These are phyloP conservation scores for Rhodomyrtus tomentosa DNA, from an alignment of 345 rosid genomes.

Conservation along the genomic window DNA sequence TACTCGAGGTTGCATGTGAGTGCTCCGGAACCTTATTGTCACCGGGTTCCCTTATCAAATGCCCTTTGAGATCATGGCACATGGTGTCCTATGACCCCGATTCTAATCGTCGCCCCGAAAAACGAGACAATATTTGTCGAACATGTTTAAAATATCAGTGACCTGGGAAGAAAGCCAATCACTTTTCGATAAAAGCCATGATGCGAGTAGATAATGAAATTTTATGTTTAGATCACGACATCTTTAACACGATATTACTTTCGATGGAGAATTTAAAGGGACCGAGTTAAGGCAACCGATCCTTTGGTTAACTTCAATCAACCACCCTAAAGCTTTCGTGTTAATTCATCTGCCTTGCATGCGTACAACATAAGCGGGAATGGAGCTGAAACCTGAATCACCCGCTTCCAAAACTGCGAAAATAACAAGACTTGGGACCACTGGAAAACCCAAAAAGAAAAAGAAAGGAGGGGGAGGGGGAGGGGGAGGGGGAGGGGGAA, in stretches of 20 bases:
- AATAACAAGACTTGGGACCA: background rate
- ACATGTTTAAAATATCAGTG: background rate
- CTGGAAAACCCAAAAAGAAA: background rate
- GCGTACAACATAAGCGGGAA: background rate
- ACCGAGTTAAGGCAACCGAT: background rate
- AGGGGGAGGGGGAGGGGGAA: too few species aligned
- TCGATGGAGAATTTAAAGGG: background rate
- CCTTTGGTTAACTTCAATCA: background rate
- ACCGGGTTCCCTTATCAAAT: too few species aligned
- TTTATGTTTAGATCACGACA: background rate
- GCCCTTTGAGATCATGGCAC: background rate
- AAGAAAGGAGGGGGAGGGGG: too few species aligned
- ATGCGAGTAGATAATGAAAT: background rate
- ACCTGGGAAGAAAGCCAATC: background rate
- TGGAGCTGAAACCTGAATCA: background rate
- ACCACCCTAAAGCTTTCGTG: background rate
- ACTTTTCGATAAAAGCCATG: background rate
- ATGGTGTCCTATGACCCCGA: background rate
- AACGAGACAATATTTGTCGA: background rate
- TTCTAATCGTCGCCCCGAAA: background rate
- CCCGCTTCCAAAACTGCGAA: background rate
- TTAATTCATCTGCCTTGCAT: background rate
- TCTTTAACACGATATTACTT: background rate
- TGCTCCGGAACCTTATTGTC: background rate
- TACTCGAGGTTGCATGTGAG: background rate